Conservation (phyloP, 176 grass and related monocot genomes). For the Poa annua region DNA sequence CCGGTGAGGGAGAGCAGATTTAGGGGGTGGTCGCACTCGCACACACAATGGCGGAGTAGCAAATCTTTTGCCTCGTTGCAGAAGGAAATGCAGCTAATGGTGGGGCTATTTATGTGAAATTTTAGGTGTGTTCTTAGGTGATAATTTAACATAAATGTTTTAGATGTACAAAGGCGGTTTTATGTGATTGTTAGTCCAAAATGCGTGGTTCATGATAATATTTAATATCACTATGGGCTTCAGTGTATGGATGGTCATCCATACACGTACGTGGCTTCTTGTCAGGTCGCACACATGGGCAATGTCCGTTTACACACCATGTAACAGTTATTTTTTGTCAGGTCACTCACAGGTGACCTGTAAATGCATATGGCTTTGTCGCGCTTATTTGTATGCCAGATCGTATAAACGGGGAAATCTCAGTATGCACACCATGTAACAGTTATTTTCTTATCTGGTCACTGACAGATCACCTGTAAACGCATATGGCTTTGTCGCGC, state of each 20-base stretch:
- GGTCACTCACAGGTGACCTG: constrained; percentile 25
- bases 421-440: background rate
- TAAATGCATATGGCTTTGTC: constrained; percentile 41
- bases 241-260: no score
- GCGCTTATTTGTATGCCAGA: background rate
- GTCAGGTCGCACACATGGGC: background rate
- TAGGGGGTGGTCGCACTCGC: background rate
- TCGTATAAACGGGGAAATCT: background rate
- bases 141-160: background rate
- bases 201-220: background rate
- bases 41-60: no score
- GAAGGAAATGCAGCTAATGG: no score
- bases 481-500: constrained; percentile 38
- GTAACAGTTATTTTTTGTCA: background rate
- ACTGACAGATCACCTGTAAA: constrained; percentile 30
- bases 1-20: background rate
- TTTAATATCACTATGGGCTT: no score
- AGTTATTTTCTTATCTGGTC: background rate
- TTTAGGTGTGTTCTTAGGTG: background rate
- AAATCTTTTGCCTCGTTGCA: no score
- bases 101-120: background rate
- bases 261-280: background rate
- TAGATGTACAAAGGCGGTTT: background rate
- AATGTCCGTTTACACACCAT: background rate
- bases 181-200: background rate